phyloP scores from a whole-genome alignment of 2,329 filamentous ascomycete species.

The Mycogone perniciosa region DNA sequence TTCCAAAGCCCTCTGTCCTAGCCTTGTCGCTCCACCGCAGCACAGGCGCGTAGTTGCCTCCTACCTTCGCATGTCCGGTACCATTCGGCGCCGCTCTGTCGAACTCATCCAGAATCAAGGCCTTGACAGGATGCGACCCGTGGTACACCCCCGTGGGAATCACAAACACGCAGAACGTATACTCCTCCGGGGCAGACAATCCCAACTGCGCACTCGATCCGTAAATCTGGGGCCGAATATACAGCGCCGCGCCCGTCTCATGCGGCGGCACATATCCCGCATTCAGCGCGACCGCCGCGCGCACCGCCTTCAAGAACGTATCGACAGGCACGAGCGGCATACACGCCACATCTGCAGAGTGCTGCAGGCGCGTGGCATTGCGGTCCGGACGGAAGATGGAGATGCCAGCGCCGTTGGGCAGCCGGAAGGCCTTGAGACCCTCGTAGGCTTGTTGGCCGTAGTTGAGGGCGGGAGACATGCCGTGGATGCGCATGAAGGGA shows the following conservation, averaged over 20 bases:
- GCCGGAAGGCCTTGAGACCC: constrained; percentile 93
- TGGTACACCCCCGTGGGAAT: constrained; percentile 93
- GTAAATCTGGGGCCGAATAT: constrained; percentile 83
- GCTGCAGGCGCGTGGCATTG: constrained; percentile 79
- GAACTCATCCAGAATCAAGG: constrained; percentile 84
- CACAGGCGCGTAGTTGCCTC: constrained; percentile 93
- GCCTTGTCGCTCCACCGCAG: constrained; percentile 81
- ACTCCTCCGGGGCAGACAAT: constrained; percentile 81
- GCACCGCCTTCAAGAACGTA: constrained; percentile 69
- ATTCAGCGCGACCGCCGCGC: constrained; percentile 78
- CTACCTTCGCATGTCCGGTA: constrained; percentile 86
- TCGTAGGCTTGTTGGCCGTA: constrained; percentile 98
- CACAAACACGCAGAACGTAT: constrained; percentile 84
- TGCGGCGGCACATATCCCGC: constrained; percentile 88
- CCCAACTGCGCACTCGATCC: constrained; percentile 83
- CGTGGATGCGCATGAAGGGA: constrained; percentile 82
- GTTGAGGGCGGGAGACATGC: constrained; percentile 92
- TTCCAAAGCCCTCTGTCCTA: constrained; percentile 73
- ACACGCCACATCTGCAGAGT: constrained; percentile 76
- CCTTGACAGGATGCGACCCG: constrained; percentile 79
- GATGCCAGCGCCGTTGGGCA: constrained; percentile 61
- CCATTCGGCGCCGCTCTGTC: constrained; percentile 89
- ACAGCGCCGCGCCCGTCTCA: constrained; percentile 83
- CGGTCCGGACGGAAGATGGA: constrained; percentile 81
- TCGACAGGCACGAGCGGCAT: constrained; percentile 73